Evolutionary conservation across 768 basidiomycete genomes (phyloP).

Genomic region (Agaricus blazei): DNA sequence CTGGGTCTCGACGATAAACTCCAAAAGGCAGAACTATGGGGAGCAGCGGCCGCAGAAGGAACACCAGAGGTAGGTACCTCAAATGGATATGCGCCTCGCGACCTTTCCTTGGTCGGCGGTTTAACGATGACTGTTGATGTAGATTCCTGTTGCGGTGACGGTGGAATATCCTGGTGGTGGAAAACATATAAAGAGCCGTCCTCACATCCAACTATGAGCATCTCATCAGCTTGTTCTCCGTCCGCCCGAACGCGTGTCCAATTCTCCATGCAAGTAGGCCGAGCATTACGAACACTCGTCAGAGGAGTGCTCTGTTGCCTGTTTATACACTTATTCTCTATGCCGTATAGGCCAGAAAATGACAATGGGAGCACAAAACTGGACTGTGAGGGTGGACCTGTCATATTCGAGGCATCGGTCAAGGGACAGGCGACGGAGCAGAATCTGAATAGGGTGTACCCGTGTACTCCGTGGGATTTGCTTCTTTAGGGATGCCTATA

Average conservation of each 20-base stretch:
- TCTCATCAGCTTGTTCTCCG: constrained; percentile 14
- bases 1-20: constrained; percentile 50
- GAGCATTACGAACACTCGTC: constrained; percentile 25
- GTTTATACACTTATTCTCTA: not conserved
- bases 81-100: constrained; percentile 15
- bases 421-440: too few relatives aligned
- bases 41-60: constrained; percentile 18
- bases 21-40: constrained; percentile 36
- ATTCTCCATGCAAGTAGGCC: constrained; percentile 25
- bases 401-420: constrained; percentile 1
- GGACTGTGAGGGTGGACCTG: not conserved
- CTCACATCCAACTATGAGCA: constrained; percentile 34
- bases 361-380: constrained; percentile 26
- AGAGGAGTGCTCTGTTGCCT: not conserved
- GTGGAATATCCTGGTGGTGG: constrained; percentile 15
- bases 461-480: too few relatives aligned
- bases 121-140: constrained; percentile 12
- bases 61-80: constrained; percentile 30
- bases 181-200: constrained; percentile 43
- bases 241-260: constrained; percentile 18
- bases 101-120: constrained; percentile 17
- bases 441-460: too few relatives aligned
- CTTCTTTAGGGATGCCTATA: too few relatives aligned
- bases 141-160: constrained; percentile 11
- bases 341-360: constrained; percentile 19